Evolutionary conservation across 176 grass and related monocot genomes (phyloP), one percentile per base, ranked within the genome.

Genomic region (Musa beccarii): DNA sequence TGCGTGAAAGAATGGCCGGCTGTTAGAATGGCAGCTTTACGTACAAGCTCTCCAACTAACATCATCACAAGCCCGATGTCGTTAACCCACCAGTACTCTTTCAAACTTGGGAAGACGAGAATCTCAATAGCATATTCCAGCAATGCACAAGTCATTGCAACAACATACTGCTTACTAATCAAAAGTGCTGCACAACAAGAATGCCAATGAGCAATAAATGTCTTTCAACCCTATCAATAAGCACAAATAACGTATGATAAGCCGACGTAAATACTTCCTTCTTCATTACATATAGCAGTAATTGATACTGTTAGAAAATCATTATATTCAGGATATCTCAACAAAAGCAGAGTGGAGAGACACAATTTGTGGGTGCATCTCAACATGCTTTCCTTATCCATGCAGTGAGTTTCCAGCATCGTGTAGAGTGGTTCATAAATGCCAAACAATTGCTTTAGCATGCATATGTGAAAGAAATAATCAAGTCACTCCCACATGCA

Each of bases 101-200:
- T 98, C 66, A 81, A 61, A 75, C 78, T 76, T 8, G 95, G 95
- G 59, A 91, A 89, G 65, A 98, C 52, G 76, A 74, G 62, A 15
- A 85, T 64, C 87, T 98, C 95, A 49, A 84, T 85, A 64, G 87
- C 69, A 81, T 93, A 92, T 86, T 98, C 90, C 43, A 91, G 25
- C 79, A 98, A 71, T 10, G 95, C 84, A 78, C 92, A 94, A 82
- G 80, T 75, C 90, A 98, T 91, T 69, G 88, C 90, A 43, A 86
- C 64, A 82, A 78, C 76, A 71, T 98, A 94, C 11, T 91, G 90
- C 71, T 93, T 98, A 90, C 86, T 98, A 64, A 98, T 87, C 71
- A 98, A 86, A 83, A 98, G 84, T 70, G 95, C 95, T 98, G 86
- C 83, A 83, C 16, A 61, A 85, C 64, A 86, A 81, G 43, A 8